phyloP scores from a whole-genome alignment of 495 filamentous ascomycete genomes.

The Parathielavia appendiculata region DNA sequence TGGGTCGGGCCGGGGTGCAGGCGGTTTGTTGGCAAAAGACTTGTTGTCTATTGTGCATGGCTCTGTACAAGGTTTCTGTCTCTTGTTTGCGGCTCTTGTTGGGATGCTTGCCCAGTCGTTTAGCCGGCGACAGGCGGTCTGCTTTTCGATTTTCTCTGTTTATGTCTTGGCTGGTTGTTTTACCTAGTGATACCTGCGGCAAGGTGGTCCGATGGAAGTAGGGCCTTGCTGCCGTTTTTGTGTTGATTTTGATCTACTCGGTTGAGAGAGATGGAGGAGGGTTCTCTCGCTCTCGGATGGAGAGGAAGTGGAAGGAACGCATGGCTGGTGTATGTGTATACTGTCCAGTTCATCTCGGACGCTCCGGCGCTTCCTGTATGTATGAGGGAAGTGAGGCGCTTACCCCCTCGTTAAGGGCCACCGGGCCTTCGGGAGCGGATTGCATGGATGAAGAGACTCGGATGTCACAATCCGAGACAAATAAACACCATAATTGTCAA shows the following conservation, averaged over 20 bases:
- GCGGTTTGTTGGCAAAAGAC: neutral
- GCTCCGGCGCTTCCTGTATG: too few relatives aligned
- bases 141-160: neutral
- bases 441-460: neutral
- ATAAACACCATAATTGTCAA: neutral
- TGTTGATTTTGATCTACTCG: neutral
- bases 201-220: constrained; percentile 1
- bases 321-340: neutral
- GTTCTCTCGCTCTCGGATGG: neutral
- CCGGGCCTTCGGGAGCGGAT: too few relatives aligned
- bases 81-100: neutral
- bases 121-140: too few relatives aligned
- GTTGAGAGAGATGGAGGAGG: neutral
- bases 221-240: neutral
- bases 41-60: neutral
- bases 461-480: neutral
- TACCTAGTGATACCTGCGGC: constrained; percentile 14
- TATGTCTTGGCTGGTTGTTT: neutral
- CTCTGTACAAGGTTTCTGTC: constrained; percentile 1
- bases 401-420: neutral
- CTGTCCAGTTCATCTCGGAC: too few relatives aligned
- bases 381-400: neutral
- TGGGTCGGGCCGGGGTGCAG: neutral
- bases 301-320: neutral
- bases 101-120: neutral